phyloP scores from a whole-genome alignment of 805 yeast species.

The Wickerhamomyces xylosicus region DNA sequence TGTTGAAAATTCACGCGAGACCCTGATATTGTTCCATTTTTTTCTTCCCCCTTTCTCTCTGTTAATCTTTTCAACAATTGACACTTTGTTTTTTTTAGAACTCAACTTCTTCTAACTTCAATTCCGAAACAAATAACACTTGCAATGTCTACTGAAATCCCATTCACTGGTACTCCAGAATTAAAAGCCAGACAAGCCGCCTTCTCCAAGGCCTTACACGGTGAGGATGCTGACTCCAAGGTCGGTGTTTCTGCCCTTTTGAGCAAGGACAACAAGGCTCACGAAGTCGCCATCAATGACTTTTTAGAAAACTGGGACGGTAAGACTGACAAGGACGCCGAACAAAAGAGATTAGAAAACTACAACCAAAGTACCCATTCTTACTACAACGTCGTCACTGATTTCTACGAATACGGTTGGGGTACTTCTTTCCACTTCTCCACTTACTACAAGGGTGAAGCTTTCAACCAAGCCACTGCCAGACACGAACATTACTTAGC shows the following conservation, averaged over 20 bases:
- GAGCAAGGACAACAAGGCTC: slow-evolving; percentile 69
- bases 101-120: background rate
- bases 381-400: slow-evolving; percentile 94
- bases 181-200: slow-evolving; percentile 26
- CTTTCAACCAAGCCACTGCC: slow-evolving; percentile 89
- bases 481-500: slow-evolving; percentile 97
- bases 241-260: slow-evolving; percentile 72
- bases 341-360: slow-evolving; percentile 65
- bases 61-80: background rate
- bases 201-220: slow-evolving; percentile 83
- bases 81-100: background rate
- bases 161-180: slow-evolving; percentile 1
- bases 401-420: slow-evolving; percentile 99
- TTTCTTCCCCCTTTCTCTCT: background rate
- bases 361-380: slow-evolving; percentile 89
- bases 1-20: too few relatives aligned
- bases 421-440: slow-evolving; percentile 97
- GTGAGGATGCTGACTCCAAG: slow-evolving; percentile 51
- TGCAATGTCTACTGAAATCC: background rate
- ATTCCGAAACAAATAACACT: background rate
- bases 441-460: slow-evolving; percentile 87
- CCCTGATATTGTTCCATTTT: too few relatives aligned
- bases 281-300: slow-evolving; percentile 74
- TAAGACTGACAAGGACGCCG: slow-evolving; percentile 63
- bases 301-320: slow-evolving; percentile 98